Evolutionary conservation across 2,329 filamentous ascomycete genomes (phyloP), one percentile per base, ranked within the genome.

Genomic region (Phyllosticta capitalensis): DNA sequence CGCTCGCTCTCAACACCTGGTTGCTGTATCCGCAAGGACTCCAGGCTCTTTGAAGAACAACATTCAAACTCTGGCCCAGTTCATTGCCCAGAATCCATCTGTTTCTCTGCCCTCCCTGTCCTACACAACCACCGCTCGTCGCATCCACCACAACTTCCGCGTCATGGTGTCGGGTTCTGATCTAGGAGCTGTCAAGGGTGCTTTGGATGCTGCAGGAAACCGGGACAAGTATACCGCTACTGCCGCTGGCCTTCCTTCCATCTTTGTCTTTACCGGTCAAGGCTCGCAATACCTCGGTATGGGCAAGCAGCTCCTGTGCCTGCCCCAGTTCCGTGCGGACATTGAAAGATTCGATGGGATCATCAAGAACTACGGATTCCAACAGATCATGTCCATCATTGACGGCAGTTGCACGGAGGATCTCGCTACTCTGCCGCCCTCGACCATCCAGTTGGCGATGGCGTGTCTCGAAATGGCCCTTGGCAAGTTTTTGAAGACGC

Each of bases 181-280:
- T 14, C 30, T 38, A 14, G 10, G 30, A 5, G 30, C 30, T 14
- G 30, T 38, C 10, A 1, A 38, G 30, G 5, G 17, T 38, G 30
- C 30, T 14, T 5, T 38, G 30, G 9, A 10, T 17, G 5, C 30
- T 38, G 30, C 30, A 38, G 30, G 30, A 38, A 38, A 14, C 30
- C 9, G 30, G 17, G 30, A 38, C 9, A 38, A 38, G 30, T 38
- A 38, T 14, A 38, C 30, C 10, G 30, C 61, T 22, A 61, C 53
- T 3, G 24, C 61, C 17, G 48, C 30, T 38, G 30, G 30, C 30
- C 7, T 38, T 1, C 30, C 0, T 38, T 38, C 30, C 30, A 17
- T 67, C 0, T 78, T 79, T 59, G 63, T 65, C 14, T 75, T 75
- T 62, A 74, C 74, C 21, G 73, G 74, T 5, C 72, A 75, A 64